A percentile compares a stretch with the other conserved stretches of the same genome.
Conservation (phyloP, 805 yeast genomes). For the Zygoascus flipseniorum region DNA sequence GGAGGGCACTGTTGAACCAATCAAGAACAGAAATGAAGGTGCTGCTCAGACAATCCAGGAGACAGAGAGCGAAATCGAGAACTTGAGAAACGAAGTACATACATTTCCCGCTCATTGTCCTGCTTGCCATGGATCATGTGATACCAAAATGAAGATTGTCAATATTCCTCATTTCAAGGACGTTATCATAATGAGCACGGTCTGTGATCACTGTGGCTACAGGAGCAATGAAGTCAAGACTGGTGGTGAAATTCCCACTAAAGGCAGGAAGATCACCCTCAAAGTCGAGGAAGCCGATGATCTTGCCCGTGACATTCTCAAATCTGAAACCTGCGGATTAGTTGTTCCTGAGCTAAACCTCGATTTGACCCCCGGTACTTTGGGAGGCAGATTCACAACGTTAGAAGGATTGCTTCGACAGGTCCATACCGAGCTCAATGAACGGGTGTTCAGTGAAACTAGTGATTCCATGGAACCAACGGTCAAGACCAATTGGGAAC, state of each 20-base stretch:
- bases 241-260: slow-evolving; percentile 89
- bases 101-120: slow-evolving; percentile 90
- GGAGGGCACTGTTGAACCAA: slow-evolving; percentile 48
- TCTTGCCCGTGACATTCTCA: slow-evolving; percentile 85
- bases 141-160: slow-evolving; percentile 93
- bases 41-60: slow-evolving; percentile 18
- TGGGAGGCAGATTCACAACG: slow-evolving; percentile 97
- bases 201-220: slow-evolving; percentile 87
- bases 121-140: slow-evolving; percentile 71
- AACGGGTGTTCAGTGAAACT: slow-evolving; percentile 74
- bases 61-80: slow-evolving; percentile 74
- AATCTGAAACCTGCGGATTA: slow-evolving; percentile 88
- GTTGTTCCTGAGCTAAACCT: slow-evolving; percentile 78
- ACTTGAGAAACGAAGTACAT: slow-evolving; percentile 83
- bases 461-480: slow-evolving; percentile 85
- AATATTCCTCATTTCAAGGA: slow-evolving; percentile 97
- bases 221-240: slow-evolving; percentile 97
- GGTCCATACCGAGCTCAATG: slow-evolving; percentile 80
- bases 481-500: slow-evolving; percentile 73
- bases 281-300: slow-evolving; percentile 84
- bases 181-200: slow-evolving; percentile 92
- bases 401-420: slow-evolving; percentile 87
- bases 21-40: slow-evolving; percentile 39
- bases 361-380: slow-evolving; percentile 90
- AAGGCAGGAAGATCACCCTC: slow-evolving; percentile 68